These are phyloP conservation scores for Hypoxylon sp. DNA, from an alignment of 2,329 filamentous ascomycete species.

Conservation along the genomic window DNA sequence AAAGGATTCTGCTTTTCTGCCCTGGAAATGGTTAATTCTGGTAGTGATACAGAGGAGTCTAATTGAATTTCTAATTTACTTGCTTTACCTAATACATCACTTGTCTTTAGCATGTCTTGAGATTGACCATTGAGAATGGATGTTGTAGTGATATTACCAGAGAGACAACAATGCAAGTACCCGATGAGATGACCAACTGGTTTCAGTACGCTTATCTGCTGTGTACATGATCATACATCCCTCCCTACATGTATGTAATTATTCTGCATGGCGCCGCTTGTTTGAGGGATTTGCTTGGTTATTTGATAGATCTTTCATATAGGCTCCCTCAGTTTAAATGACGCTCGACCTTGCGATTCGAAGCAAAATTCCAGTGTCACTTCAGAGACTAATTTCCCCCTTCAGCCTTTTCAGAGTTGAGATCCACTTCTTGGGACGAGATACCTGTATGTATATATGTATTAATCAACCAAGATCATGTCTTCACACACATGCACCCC, in stretches of 20 bases:
- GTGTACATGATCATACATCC: slow-evolving; percentile 31
- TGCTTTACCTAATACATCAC: neutral
- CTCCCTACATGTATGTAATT: slow-evolving; percentile 8
- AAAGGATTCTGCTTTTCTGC: slow-evolving; percentile 22
- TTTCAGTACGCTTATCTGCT: slow-evolving; percentile 33
- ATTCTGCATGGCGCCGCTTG: slow-evolving; percentile 16
- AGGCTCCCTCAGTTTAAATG: slow-evolving; percentile 4
- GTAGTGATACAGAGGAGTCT: slow-evolving; percentile 26
- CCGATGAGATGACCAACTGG: slow-evolving; percentile 31
- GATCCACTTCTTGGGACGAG: neutral
- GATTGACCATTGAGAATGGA: slow-evolving; percentile 1
- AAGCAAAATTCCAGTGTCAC: neutral
- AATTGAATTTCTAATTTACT: slow-evolving; percentile 25
- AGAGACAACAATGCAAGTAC: slow-evolving; percentile 35
- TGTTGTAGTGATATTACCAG: slow-evolving; percentile 15
- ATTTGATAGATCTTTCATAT: slow-evolving; percentile 17
- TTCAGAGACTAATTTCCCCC: slow-evolving; percentile 2
- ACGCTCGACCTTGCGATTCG: slow-evolving; percentile 2
- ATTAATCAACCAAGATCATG: neutral
- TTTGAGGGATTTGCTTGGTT: slow-evolving; percentile 8
- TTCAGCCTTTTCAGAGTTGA: neutral
- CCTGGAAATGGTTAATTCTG: slow-evolving; percentile 20
- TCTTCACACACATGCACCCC: neutral
- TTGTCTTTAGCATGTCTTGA: slow-evolving; percentile 21
- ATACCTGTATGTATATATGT: too few species aligned